Evolutionary conservation across 2,329 filamentous ascomycete species (phyloP), one percentile per base, ranked within the genome.

Genomic region (Xylariaceae sp.): DNA sequence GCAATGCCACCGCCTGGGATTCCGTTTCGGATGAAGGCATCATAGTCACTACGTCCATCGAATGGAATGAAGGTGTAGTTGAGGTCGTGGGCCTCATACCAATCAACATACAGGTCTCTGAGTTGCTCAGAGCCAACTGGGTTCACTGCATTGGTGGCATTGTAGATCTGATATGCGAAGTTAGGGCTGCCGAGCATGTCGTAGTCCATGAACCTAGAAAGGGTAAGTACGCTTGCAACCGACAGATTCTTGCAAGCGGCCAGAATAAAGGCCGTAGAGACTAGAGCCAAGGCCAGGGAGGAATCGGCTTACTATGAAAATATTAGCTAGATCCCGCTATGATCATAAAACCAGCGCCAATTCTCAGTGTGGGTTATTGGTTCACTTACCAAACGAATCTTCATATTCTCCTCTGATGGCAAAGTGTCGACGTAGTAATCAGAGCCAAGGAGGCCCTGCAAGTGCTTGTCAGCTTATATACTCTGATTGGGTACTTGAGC

Each of bases 61-160:
- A 92, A 90, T 2, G 76, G 72, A 18, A 83, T 83, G 37, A 82
- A 75, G 0, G 76, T 82, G 53, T 78, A 80, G 57, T 78, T 77
- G 36, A 78, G 65, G 1, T 68, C 77, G 15, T 78, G 66, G 2
- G 64, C 58, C 39, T 67, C 58, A 60, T 81, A 88, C 68, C 74
- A 87, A 31, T 77, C 64, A 14, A 78, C 63, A 54, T 85, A 87
- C 22, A 86, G 61, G 39, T 79, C 62, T 38, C 79, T 72, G 36
- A 86, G 67, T 53, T 86, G 70, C 41, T 80, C 73, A 1, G 81
- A 87, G 1, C 85, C 85, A 12, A 59, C 64, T 19, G 87, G 85
- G 54, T 81, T 81, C 11, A 71, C 72, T 3, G 66, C 72, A 57
- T 89, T 83, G 43, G 75, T 83, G 22, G 83, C 77, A 32, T 78